These are phyloP conservation scores for Fusarium pseudonygamai DNA, from an alignment of 2,329 filamentous ascomycete genomes.

Conservation along the genomic window DNA sequence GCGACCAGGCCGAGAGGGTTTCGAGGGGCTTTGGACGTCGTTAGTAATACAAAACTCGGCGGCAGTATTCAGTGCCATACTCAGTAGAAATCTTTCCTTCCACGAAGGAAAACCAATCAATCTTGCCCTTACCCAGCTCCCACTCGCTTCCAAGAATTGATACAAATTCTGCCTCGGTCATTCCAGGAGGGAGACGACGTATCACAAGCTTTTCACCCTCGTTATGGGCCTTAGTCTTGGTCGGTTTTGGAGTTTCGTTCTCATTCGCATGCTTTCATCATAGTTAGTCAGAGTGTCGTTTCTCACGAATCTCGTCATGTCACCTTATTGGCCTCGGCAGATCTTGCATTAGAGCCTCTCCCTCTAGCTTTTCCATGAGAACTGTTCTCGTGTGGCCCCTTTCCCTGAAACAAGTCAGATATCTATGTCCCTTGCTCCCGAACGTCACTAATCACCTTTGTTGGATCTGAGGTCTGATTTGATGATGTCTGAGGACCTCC, in stretches of 20 bases:
- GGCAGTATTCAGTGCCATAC: conserved; percentile 59
- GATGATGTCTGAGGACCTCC: conserved; percentile 40
- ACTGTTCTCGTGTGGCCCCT: conserved; percentile 37
- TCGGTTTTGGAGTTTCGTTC: conserved; percentile 43
- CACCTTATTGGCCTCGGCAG: conserved; percentile 44
- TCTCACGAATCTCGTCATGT: conserved; percentile 3
- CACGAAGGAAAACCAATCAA: conserved; percentile 81
- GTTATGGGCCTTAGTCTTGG: conserved; percentile 47
- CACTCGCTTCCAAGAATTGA: conserved; percentile 79
- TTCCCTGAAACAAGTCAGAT: conserved; percentile 39
- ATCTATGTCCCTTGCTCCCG: conserved; percentile 13
- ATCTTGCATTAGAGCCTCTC: conserved; percentile 43
- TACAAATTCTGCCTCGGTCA: conserved; percentile 83
- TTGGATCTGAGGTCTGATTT: conserved; percentile 41
- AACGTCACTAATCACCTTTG: conserved; percentile 42
- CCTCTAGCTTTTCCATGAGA: conserved; percentile 38
- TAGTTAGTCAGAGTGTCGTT: conserved; percentile 24
- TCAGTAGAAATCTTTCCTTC: conserved; percentile 81
- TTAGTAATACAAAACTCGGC: conserved; percentile 16
- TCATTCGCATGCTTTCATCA: conserved; percentile 41
- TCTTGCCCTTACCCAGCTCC: conserved; percentile 80
- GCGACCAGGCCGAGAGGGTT: conserved; percentile 81
- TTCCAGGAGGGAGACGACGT: conserved; percentile 83
- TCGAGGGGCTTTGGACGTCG: conserved; percentile 70
- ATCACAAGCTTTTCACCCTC: conserved; percentile 83